These are phyloP conservation scores for Jatropha multifida DNA, from an alignment of 441 rosid species.

Conservation along the genomic window DNA sequence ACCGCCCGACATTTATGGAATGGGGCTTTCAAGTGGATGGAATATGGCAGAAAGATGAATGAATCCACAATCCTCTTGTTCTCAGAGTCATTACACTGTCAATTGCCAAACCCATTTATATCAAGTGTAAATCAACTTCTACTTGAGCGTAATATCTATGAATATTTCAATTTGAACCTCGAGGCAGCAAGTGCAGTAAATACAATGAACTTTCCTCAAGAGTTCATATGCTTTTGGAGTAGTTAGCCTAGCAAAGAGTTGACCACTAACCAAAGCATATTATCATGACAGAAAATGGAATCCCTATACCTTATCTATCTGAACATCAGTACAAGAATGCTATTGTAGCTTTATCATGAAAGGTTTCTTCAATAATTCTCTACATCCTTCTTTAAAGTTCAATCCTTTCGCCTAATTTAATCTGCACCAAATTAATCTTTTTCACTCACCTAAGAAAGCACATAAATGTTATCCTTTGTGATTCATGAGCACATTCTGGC, in stretches of 20 bases:
- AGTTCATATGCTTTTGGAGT: too few relatives aligned
- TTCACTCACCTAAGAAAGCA: background rate
- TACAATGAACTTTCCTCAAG: background rate
- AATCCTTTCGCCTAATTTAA: background rate
- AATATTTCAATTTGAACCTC: too few relatives aligned
- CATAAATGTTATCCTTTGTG: background rate
- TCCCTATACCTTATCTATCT: too few relatives aligned
- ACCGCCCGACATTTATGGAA: background rate
- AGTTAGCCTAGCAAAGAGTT: background rate
- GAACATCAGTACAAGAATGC: background rate
- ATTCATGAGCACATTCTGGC: background rate
- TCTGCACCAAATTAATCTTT: background rate
- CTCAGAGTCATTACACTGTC: background rate
- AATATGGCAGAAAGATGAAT: background rate
- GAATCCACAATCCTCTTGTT: background rate
- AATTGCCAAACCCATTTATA: background rate
- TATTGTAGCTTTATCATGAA: background rate
- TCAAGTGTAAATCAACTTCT: background rate
- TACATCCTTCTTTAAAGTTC: background rate
- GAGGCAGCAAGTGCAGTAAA: background rate
- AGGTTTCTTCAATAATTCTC: background rate
- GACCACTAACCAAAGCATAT: background rate
- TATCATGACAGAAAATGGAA: background rate
- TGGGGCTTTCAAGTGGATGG: background rate
- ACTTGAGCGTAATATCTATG: too few relatives aligned